Percentiles rank a stretch among this genome's conserved stretches.
Evolutionary conservation across 2,329 filamentous ascomycete genomes (phyloP).

Genomic region (Xylariales sp.): DNA sequence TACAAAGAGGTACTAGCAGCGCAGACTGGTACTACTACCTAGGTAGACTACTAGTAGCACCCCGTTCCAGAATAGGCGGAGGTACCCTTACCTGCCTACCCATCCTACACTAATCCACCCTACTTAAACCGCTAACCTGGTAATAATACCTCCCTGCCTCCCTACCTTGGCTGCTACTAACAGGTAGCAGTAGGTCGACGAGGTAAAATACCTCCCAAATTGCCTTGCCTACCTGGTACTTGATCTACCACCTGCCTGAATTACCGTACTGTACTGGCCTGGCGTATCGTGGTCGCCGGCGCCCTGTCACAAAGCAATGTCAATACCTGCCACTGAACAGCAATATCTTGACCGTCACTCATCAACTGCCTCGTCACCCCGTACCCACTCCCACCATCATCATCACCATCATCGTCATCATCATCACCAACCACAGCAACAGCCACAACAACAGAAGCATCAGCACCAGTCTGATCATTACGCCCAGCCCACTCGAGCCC

Average conservation of each 20-base stretch:
- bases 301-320: constrained; percentile 48
- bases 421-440: constrained; percentile 29
- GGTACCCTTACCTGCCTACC: constrained; percentile 9
- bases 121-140: constrained; percentile 24
- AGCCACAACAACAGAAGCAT: constrained; percentile 27
- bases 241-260: constrained; percentile 38
- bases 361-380: constrained; percentile 38
- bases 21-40: no score
- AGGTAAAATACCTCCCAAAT: constrained; percentile 31
- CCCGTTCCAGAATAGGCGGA: constrained; percentile 13
- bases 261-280: constrained; percentile 29
- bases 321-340: constrained; percentile 45
- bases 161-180: neutral
- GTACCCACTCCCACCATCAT: constrained; percentile 49
- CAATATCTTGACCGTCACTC: constrained; percentile 46
- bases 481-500: constrained; percentile 49
- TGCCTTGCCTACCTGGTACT: constrained; percentile 23
- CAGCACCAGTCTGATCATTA: constrained; percentile 29
- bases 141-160: constrained; percentile 16
- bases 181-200: constrained; percentile 7
- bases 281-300: constrained; percentile 35
- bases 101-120: neutral
- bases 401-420: constrained; percentile 46
- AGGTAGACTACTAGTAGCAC: constrained; percentile 9
- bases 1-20: constrained; percentile 8